phyloP scores from a whole-genome alignment of 345 rosid genomes.

The Populus nigra region DNA sequence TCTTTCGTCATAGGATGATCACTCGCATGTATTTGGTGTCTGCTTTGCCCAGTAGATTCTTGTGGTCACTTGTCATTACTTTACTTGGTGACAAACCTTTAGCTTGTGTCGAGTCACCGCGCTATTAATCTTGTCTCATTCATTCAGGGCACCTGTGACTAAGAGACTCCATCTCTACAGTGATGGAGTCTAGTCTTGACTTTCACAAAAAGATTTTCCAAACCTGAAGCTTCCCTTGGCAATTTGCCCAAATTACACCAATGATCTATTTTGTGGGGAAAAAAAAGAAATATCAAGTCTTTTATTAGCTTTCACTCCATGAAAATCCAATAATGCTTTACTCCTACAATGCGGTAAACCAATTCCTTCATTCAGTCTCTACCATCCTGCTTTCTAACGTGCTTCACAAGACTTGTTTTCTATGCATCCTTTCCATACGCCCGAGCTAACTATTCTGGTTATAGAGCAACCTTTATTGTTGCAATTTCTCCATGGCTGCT shows the following conservation, averaged over 20 bases:
- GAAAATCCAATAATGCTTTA: not conserved
- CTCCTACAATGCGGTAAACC: not conserved
- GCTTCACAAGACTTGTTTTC: too few relatives aligned
- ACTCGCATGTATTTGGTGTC: not conserved
- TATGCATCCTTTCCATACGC: too few relatives aligned
- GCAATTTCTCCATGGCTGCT: too few relatives aligned
- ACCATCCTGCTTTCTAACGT: too few relatives aligned
- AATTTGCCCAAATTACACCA: not conserved
- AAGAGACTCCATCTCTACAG: conserved; percentile 28
- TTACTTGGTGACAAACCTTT: not conserved
- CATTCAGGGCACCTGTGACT: conserved; percentile 42
- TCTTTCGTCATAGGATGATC: too few relatives aligned
- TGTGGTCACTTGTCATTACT: not conserved
- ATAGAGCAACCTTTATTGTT: too few relatives aligned
- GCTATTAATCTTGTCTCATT: not conserved
- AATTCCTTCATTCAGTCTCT: too few relatives aligned
- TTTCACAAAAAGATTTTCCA: too few relatives aligned
- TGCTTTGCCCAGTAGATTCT: not conserved
- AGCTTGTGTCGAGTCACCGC: not conserved
- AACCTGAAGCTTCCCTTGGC: not conserved
- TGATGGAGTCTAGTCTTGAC: too few relatives aligned
- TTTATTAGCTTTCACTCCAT: not conserved
- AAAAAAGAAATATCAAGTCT: not conserved
- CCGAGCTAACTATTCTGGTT: too few relatives aligned
- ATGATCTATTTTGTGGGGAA: not conserved